phyloP scores from a whole-genome alignment of 352 stramenopile genomes.

The Phytophthora fragariae region DNA sequence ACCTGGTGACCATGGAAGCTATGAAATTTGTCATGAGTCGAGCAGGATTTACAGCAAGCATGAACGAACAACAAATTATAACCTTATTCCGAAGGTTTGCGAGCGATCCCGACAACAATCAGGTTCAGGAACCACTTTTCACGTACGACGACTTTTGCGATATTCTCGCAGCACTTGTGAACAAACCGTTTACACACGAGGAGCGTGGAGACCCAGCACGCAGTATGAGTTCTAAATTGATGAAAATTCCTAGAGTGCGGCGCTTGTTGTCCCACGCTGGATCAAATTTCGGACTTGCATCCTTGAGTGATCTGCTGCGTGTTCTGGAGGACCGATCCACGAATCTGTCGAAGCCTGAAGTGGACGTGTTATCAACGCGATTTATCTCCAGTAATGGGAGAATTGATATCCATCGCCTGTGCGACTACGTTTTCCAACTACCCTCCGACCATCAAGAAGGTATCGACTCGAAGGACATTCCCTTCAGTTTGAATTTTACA shows the following conservation, averaged over 20 bases:
- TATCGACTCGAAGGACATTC: slow-evolving; percentile 26
- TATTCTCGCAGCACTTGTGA: slow-evolving; percentile 42
- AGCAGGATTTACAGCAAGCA: slow-evolving; percentile 15
- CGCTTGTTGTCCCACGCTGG: slow-evolving; percentile 24
- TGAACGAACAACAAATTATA: slow-evolving; percentile 76
- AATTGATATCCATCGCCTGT: slow-evolving; percentile 49
- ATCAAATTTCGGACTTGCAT: slow-evolving; percentile 19
- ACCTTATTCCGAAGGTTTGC: slow-evolving; percentile 64
- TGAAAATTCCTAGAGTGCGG: slow-evolving; percentile 38
- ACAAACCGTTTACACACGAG: slow-evolving; percentile 10
- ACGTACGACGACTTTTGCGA: slow-evolving; percentile 76
- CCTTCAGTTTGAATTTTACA: slow-evolving; percentile 23
- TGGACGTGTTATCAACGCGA: slow-evolving; percentile 39
- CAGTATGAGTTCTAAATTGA: slow-evolving; percentile 38
- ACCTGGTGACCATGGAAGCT: slow-evolving; percentile 29
- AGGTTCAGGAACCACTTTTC: slow-evolving; percentile 32
- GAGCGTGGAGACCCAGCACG: slow-evolving; percentile 8
- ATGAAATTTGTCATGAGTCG: slow-evolving; percentile 39
- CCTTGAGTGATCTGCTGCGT: slow-evolving; percentile 37
- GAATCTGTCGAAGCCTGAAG: slow-evolving; percentile 37
- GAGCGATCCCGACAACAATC: slow-evolving; percentile 18
- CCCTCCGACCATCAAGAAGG: slow-evolving; percentile 14
- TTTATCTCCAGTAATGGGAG: slow-evolving; percentile 38
- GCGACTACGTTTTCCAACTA: slow-evolving; percentile 50
- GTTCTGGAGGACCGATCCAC: slow-evolving; percentile 39